Evolutionary conservation across 805 yeast species (phyloP).

Genomic region (Pichia occidentalis): DNA sequence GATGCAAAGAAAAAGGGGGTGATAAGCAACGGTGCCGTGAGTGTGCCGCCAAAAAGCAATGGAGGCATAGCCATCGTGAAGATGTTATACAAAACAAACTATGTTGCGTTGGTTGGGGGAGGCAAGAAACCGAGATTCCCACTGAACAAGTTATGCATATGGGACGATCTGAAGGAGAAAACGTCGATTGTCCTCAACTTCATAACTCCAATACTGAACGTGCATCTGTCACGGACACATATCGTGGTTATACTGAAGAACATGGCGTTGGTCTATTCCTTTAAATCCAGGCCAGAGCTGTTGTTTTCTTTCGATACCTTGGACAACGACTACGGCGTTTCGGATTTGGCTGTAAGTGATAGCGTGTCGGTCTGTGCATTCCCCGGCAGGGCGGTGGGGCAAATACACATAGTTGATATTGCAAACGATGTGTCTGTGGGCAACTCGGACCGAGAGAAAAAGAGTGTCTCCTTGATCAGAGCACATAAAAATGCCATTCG

Average conservation of each 20-base stretch:
- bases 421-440: constrained; percentile 24
- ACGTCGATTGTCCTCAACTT: constrained; percentile 71
- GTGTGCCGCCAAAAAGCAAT: constrained; percentile 15
- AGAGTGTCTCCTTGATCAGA: constrained; percentile 59
- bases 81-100: constrained; percentile 88
- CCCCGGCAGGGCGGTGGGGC: constrained; percentile 73
- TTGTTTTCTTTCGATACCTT: constrained; percentile 60
- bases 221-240: constrained; percentile 65
- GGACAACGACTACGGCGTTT: constrained; percentile 56
- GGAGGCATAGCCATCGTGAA: constrained; percentile 67
- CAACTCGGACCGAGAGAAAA: constrained; percentile 56
- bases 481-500: constrained; percentile 69
- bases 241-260: constrained; percentile 66
- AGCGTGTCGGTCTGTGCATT: constrained; percentile 49
- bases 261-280: constrained; percentile 69
- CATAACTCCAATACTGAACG: constrained; percentile 65
- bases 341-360: constrained; percentile 36
- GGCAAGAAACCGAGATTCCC: constrained; percentile 77
- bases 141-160: constrained; percentile 70
- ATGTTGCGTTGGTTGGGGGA: constrained; percentile 85
- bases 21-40: background rate
- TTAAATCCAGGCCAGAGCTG: constrained; percentile 70
- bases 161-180: constrained; percentile 85
- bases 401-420: constrained; percentile 72
- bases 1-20: background rate